phyloP scores from a whole-genome alignment of 768 basidiomycete genomes.

The Stropharia rugosoannulata region DNA sequence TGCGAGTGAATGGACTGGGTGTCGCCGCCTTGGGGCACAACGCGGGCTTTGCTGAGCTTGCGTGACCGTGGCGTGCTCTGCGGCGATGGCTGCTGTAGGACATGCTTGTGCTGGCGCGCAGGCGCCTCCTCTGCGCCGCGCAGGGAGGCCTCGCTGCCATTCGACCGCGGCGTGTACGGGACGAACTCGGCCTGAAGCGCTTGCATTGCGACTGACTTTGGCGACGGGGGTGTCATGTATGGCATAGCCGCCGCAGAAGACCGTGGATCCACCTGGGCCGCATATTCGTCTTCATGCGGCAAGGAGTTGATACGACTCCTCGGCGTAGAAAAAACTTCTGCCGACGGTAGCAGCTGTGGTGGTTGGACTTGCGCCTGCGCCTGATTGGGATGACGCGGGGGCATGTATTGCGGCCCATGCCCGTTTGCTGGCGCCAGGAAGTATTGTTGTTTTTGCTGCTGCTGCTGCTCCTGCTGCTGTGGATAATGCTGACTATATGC shows the following conservation, averaged over 20 bases:
- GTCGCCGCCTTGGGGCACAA: constrained; percentile 9
- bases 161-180: constrained; percentile 11
- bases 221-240: constrained; percentile 5
- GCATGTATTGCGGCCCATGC: background rate
- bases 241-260: constrained; percentile 2
- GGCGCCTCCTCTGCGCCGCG: background rate
- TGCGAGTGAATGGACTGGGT: constrained; percentile 9
- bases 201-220: background rate
- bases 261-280: background rate
- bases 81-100: constrained; percentile 8
- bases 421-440: background rate
- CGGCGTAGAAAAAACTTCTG: constrained; percentile 14
- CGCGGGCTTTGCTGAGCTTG: constrained; percentile 29
- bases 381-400: background rate
- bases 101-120: background rate
- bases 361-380: background rate
- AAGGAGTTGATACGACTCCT: constrained; percentile 10
- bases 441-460: too few species aligned
- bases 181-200: constrained; percentile 4
- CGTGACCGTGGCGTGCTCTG: constrained; percentile 20
- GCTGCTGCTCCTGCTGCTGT: too few species aligned
- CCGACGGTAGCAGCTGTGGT: constrained; percentile 14
- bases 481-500: too few species aligned
- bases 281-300: constrained; percentile 4
- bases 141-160: constrained; percentile 4